These are phyloP conservation scores for Strigomonas oncopelti DNA, from an alignment of 208 protist genomes.

Conservation along the genomic window DNA sequence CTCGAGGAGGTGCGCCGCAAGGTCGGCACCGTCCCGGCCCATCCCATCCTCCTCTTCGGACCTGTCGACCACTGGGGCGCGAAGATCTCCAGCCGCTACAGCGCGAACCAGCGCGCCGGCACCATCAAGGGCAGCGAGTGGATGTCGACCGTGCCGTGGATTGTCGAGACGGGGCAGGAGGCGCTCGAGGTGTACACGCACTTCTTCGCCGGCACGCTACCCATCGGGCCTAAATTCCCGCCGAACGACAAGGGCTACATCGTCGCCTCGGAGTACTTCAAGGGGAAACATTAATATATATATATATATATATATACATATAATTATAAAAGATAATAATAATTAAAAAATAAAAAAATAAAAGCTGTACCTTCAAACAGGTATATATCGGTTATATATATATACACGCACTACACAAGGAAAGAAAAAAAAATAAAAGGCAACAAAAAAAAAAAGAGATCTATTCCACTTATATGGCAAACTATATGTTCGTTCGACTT, in stretches of 20 bases:
- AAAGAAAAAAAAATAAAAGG: not conserved
- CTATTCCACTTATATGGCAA: not conserved
- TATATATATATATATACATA: conserved; percentile 7
- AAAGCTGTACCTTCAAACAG: too few species aligned
- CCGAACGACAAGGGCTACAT: conserved; percentile 84
- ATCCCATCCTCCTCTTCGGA: conserved; percentile 88
- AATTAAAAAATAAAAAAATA: not conserved
- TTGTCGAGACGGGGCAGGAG: conserved; percentile 77
- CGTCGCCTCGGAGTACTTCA: conserved; percentile 68
- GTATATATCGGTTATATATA: too few species aligned
- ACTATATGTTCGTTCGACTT: not conserved
- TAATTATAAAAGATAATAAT: not conserved
- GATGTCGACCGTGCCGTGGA: conserved; percentile 89
- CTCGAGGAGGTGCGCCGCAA: conserved; percentile 92
- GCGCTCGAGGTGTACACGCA: conserved; percentile 83
- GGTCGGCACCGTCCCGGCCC: conserved; percentile 77
- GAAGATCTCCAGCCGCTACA: conserved; percentile 82
- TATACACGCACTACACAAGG: not conserved
- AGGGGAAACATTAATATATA: conserved; percentile 5
- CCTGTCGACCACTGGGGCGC: conserved; percentile 61
- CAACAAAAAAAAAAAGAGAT: not conserved
- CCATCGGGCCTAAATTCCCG: conserved; percentile 63
- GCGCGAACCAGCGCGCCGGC: conserved; percentile 67
- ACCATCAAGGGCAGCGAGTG: conserved; percentile 91
- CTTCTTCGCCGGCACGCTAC: conserved; percentile 80